Evolutionary conservation across 1,284 basidiomycete species (phyloP), one percentile per base, ranked within the genome.

Genomic region (Waitea zeae): DNA sequence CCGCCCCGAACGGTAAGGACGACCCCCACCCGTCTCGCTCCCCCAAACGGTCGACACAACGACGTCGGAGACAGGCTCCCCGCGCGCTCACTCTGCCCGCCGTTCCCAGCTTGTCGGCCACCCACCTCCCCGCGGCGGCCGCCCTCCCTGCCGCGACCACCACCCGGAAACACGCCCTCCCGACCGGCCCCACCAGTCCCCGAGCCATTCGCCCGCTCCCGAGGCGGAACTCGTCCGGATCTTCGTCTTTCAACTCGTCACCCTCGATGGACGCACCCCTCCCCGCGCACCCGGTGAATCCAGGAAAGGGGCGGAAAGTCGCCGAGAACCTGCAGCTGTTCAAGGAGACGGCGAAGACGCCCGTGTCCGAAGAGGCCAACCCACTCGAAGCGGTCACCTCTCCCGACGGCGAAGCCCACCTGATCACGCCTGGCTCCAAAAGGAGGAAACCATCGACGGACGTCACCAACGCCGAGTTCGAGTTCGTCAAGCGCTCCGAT

Each of bases 401-500:
- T 44, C n/a, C 53, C 53, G 28, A 49, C 45, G 17, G 46, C 51
- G 18, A 49, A 46, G 24, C n/a, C 24, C n/a, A 7, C 9, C 9
- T n/a, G 24, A 26, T n/a, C 24, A n/a, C 24, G 9, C 9, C 24
- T n/a, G n/a, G n/a, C n/a, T n/a, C n/a, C n/a, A n/a, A n/a, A n/a
- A 47, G 49, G 32, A 44, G 44, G 15, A 56, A 59, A 30, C 38
- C 49, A 6, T 36, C 47, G 13, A 43, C 50, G 9, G 42, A 47
- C 26, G 67, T 76, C 35, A 65, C 68, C 34, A 64, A 76, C 42
- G 64, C 76, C 12, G 65, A 73, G 46, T 81, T 74, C 48, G 67
- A 82, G 57, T 82, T 83, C 46, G 76, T 83, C 33, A 81, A 80
- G 46, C 68, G 80, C 35, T 73, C 79, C 12, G 79, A 80, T 44